Evolutionary conservation across 1,139 yeast species (phyloP).

Genomic region (Suhomyces guaymorum): DNA sequence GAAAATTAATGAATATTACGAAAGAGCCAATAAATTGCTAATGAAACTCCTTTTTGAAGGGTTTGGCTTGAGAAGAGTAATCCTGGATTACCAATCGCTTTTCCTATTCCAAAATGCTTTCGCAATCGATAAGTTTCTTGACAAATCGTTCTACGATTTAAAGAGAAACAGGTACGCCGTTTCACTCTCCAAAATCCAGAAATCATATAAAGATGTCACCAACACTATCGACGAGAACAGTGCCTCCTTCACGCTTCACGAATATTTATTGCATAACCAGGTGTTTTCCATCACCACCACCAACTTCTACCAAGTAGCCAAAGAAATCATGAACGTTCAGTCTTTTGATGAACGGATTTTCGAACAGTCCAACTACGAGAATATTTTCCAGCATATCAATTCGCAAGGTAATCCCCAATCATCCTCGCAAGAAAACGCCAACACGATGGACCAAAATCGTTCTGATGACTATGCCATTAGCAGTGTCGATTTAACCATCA

Average conservation of each 20-base stretch:
- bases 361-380: conserved; percentile 39
- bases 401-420: conserved; percentile 2
- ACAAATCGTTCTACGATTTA: conserved; percentile 35
- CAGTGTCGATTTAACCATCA: conserved; percentile 61
- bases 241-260: conserved; percentile 7
- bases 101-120: conserved; percentile 53
- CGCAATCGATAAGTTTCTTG: conserved; percentile 50
- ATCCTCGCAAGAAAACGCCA: conserved; percentile 15
- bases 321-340: conserved; percentile 62
- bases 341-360: conserved; percentile 58
- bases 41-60: conserved; percentile 63
- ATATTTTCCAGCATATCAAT: conserved; percentile 29
- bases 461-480: conserved; percentile 37
- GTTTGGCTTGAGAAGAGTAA: conserved; percentile 50
- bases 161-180: conserved; percentile 33
- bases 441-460: conserved; percentile 47
- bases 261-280: conserved; percentile 24
- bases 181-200: conserved; percentile 32
- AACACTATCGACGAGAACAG: background rate
- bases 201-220: conserved; percentile 23
- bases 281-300: conserved; percentile 35
- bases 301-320: conserved; percentile 58
- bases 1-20: conserved; percentile 62
- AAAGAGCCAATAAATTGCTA: conserved; percentile 65
- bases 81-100: conserved; percentile 52